These are phyloP conservation scores for Phlyctochytrium bullatum DNA, from an alignment of 192 early-diverging fungal genomes.

Conservation along the genomic window DNA sequence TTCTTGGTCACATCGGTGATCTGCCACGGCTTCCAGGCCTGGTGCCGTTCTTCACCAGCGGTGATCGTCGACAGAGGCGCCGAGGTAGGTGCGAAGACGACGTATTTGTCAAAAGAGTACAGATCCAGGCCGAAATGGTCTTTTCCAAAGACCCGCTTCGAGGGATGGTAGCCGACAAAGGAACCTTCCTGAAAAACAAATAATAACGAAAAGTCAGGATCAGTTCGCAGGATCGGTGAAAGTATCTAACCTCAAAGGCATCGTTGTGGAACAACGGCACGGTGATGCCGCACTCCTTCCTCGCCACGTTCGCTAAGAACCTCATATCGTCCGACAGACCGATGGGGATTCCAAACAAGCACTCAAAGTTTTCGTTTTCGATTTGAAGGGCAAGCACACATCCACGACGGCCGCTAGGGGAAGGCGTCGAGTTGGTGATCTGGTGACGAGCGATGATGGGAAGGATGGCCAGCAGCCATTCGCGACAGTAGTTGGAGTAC, in stretches of 20 bases:
- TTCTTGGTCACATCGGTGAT: constrained; percentile 42
- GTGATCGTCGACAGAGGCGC: constrained; percentile 11
- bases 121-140: constrained; percentile 67
- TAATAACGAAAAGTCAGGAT: neutral
- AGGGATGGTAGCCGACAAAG: constrained; percentile 48
- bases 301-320: constrained; percentile 67
- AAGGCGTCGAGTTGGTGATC: constrained; percentile 43
- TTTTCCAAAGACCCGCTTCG: constrained; percentile 22
- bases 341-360: constrained; percentile 56
- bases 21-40: constrained; percentile 58
- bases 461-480: constrained; percentile 74
- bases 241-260: constrained; percentile 50
- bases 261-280: constrained; percentile 89
- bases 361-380: constrained; percentile 77
- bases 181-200: constrained; percentile 40
- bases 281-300: constrained; percentile 67
- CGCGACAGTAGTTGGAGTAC: constrained; percentile 67
- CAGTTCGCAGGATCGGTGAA: constrained; percentile 3
- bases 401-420: constrained; percentile 48
- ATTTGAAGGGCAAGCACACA: constrained; percentile 80
- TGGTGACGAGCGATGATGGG: constrained; percentile 77
- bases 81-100: constrained; percentile 39
- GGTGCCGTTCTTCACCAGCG: constrained; percentile 11
- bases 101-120: constrained; percentile 81
- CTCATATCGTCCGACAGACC: constrained; percentile 81